Evolutionary conservation across 176 grass and related monocot genomes (phyloP).

Genomic region (Lolium multiflorum): DNA sequence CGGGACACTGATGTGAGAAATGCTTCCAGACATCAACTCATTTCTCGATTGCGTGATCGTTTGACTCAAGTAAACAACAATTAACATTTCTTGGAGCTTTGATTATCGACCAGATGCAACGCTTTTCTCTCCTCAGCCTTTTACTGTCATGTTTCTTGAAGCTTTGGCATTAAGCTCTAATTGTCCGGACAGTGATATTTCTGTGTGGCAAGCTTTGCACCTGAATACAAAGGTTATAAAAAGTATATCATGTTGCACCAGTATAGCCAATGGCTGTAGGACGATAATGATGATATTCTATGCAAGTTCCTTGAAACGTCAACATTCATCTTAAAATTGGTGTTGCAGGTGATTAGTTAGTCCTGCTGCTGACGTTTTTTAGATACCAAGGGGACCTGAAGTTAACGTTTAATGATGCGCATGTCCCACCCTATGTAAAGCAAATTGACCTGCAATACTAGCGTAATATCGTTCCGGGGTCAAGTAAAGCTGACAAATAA

Average conservation of each 20-base stretch:
- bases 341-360: not conserved
- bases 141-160: not conserved
- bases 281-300: not conserved
- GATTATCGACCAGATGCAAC: not conserved
- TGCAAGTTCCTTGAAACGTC: not conserved
- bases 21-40: constrained; percentile 6
- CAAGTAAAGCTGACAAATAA: too few relatives aligned
- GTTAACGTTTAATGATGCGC: not conserved
- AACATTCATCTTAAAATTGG: too few relatives aligned
- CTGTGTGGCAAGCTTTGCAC: constrained; percentile 11
- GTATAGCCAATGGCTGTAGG: not conserved
- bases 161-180: not conserved
- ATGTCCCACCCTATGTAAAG: not conserved
- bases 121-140: not conserved
- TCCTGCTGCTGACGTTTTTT: not conserved
- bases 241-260: too few relatives aligned
- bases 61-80: constrained; percentile 19
- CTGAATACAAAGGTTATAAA: not conserved
- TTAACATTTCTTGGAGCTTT: not conserved
- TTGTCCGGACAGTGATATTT: not conserved
- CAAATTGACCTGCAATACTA: not conserved
- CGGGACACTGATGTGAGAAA: constrained; percentile 23
- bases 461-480: too few relatives aligned
- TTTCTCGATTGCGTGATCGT: not conserved
- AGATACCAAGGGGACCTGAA: not conserved